phyloP scores from a whole-genome alignment of 306 rosid genomes.

The Castanospermum australe region DNA sequence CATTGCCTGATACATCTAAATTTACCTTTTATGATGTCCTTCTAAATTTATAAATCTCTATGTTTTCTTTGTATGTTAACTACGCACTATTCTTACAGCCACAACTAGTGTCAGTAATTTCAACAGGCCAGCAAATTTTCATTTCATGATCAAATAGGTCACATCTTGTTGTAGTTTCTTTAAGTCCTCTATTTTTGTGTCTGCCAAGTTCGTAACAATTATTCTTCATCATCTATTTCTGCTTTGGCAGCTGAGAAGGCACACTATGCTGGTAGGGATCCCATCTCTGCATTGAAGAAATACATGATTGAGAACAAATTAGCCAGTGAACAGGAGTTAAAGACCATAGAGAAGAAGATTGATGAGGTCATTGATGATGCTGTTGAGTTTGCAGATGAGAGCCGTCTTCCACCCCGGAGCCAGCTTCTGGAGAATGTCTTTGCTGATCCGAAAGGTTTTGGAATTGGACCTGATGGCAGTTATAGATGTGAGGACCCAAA shows the following conservation, averaged over 20 bases:
- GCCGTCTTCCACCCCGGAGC: slow-evolving; percentile 80
- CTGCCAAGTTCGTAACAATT: background rate
- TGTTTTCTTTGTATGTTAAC: background rate
- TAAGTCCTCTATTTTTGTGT: background rate
- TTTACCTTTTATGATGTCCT: background rate
- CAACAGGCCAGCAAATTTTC: background rate
- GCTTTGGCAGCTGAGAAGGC: slow-evolving; percentile 88
- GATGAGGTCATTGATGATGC: slow-evolving; percentile 80
- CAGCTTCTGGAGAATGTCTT: slow-evolving; percentile 95
- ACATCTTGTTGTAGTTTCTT: background rate
- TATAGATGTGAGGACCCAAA: slow-evolving; percentile 97
- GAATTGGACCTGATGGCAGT: slow-evolving; percentile 91
- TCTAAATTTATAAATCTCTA: background rate
- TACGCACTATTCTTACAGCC: background rate
- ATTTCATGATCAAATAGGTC: background rate
- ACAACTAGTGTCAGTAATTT: background rate
- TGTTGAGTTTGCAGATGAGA: slow-evolving; percentile 86
- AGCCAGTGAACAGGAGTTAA: slow-evolving; percentile 75
- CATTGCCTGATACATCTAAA: background rate
- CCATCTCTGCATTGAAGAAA: slow-evolving; percentile 79
- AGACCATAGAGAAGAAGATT: slow-evolving; percentile 76
- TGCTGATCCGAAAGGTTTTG: slow-evolving; percentile 95
- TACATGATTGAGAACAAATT: slow-evolving; percentile 71
- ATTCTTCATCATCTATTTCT: background rate
- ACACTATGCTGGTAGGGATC: slow-evolving; percentile 87